These are phyloP conservation scores for Apiospora arundinis DNA, from an alignment of 2,329 filamentous ascomycete genomes.

Conservation along the genomic window DNA sequence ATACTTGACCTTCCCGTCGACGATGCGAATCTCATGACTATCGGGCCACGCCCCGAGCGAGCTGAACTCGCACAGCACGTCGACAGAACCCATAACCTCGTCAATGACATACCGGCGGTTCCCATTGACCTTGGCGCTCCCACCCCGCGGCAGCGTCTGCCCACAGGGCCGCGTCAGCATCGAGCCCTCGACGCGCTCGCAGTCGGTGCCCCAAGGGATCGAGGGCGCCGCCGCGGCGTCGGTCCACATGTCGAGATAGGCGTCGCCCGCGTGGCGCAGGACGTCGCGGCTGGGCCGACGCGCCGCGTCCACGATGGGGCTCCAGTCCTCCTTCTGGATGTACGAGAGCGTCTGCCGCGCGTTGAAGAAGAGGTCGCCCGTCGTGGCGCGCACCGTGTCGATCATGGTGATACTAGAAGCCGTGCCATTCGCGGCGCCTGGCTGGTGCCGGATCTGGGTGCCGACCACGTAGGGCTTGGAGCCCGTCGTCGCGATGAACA, in stretches of 20 bases:
- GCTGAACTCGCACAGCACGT: slow-evolving; percentile 44
- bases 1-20: slow-evolving; percentile 43
- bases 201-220: slow-evolving; percentile 44
- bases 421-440: background rate
- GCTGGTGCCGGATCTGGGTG: slow-evolving; percentile 42
- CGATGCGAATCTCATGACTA: slow-evolving; percentile 43
- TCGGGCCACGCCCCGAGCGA: slow-evolving; percentile 41
- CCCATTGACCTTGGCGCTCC: slow-evolving; percentile 39
- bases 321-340: slow-evolving; percentile 42
- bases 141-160: slow-evolving; percentile 37
- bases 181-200: slow-evolving; percentile 44
- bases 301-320: slow-evolving; percentile 31
- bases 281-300: slow-evolving; percentile 37
- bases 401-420: slow-evolving; percentile 37
- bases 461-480: slow-evolving; percentile 42
- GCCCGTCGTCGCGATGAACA: slow-evolving; percentile 41
- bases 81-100: slow-evolving; percentile 42
- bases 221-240: slow-evolving; percentile 41
- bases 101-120: slow-evolving; percentile 45
- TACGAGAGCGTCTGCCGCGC: slow-evolving; percentile 41
- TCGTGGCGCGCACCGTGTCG: slow-evolving; percentile 45
- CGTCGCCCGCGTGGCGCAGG: slow-evolving; percentile 43
- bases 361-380: slow-evolving; percentile 45
- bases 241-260: slow-evolving; percentile 47
- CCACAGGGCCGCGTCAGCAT: slow-evolving; percentile 41